Base-by-base conservation (phyloP, 305 asterid species). In the Fraxinus dipetala region DNA sequence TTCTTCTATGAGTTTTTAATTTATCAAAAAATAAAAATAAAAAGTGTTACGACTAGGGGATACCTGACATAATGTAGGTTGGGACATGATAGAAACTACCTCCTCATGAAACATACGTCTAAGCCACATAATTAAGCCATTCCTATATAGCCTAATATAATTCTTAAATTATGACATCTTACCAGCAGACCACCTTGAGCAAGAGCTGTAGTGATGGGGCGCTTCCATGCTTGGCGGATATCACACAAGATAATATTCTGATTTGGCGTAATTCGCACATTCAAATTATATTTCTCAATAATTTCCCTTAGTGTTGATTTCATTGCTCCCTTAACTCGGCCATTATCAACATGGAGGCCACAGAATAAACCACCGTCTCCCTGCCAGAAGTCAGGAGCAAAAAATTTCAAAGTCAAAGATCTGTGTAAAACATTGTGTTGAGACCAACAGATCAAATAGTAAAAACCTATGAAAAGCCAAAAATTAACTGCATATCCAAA, bases 321-420 rank as follows among this genome's bases (percentile, higher is more conserved):
- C 94, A 87, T 88, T 78, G 75, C 31, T 78, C 89, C 94, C 69
- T 89, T 88, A 74, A 91, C 51, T 56, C 94, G 86, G 51, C 94
- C 94, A 85, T 78, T 91, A 79, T 91, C 94, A 24, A 91, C 94
- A 82, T 89, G 92, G 75, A 91, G 91, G 78, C 94, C 94, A 78
- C 94, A 91, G 80, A 87, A 87, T 72, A 89, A 83, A 75, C 81
- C 72, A 51, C 90, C 89, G n/a, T 86, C 89, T 69, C 90, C 92
- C 89, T 89, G 85, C 78, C 79, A 75, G 11, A 79, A 74, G 43
- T 54, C 65, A 45, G n/a, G 73, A 78, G 30, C 28, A 75, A 59
- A 40, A 78, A 30, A 1, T 69, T 54, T 54, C 3, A 28, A 75
- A 43, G 78, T 6, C 45, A 78, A 43, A 72, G 24, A 72, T 16